Base-by-base conservation (phyloP, 805 yeast species). In the Yarrowia alimentaria region DNA sequence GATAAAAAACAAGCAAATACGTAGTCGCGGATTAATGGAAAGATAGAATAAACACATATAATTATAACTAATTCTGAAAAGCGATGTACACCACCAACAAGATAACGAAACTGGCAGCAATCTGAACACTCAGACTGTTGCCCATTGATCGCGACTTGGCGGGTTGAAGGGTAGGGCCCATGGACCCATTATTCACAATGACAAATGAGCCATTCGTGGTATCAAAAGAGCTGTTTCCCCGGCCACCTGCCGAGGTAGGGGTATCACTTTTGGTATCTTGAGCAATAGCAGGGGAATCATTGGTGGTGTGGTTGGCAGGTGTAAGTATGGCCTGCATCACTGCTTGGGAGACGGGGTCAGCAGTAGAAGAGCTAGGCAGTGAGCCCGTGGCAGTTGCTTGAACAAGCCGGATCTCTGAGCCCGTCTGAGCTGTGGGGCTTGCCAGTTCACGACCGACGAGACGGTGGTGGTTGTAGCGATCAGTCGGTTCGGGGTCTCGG, bases 31-130 rank as follows among this genome's bases (percentile, higher is more conserved):
- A n/a, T n/a, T n/a, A n/a, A n/a, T n/a, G n/a, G n/a, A n/a, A n/a
- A 25, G 14, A 11, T 25, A 10, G 6, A 14, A 20, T 10, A 10
- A 34, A 14, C 40, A 8, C 28, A 32, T 24, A 13, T 34, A 8
- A 35, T 19, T 24, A 24, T 25, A 37, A 37, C 43, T 40, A 40
- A 13, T 26, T 28, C 47, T 40, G 47, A 28, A 40, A 40, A 26
- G 33, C 47, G 19, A 40, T 26, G 18, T 40, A 40, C 14, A 40
- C 47, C 25, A 12, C 47, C 33, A 40, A 25, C 32, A 40, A 19
- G 18, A 28, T 33, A 32, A 40, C 47, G 19, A 40, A 28, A 40
- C 47, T 40, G 33, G 47, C 32, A 10, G 47, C 47, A 28, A 40
- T 40, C 33, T 40, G 47, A 19, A 40, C 47, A 19, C 33, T 40